Percentiles rank a stretch among this genome's conserved stretches.
Evolutionary conservation across 768 basidiomycete genomes (phyloP).

Genomic region (Boletus fagicola): DNA sequence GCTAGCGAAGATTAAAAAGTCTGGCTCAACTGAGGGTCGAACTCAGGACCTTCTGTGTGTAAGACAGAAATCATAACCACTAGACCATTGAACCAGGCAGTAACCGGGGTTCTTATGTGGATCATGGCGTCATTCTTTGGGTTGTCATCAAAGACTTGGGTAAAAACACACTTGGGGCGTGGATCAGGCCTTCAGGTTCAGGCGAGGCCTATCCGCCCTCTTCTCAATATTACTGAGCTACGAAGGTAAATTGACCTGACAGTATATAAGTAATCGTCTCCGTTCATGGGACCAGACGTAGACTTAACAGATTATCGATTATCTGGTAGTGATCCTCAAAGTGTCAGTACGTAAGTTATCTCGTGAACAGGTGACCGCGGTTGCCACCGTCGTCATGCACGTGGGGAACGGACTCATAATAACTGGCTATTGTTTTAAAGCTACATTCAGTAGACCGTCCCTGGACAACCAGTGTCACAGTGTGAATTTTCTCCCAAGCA

Average conservation of each 20-base stretch:
- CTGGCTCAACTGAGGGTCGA: constrained; percentile 46
- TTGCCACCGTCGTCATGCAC: constrained; percentile 6
- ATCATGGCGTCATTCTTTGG: neutral
- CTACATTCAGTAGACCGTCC: neutral
- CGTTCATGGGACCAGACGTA: neutral
- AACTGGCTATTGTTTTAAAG: constrained; percentile 11
- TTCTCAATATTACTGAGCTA: too few species aligned
- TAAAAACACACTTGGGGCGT: neutral
- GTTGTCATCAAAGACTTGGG: neutral
- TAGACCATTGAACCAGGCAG: constrained; percentile 51
- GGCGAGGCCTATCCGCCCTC: neutral
- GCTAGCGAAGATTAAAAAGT: constrained; percentile 17
- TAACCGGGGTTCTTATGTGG: fast-evolving
- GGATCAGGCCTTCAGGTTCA: too few species aligned
- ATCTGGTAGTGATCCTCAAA: neutral
- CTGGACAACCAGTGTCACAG: neutral
- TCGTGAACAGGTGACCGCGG: neutral
- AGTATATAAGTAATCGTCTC: neutral
- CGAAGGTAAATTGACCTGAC: neutral
- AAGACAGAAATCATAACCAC: constrained; percentile 61
- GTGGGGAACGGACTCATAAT: constrained; percentile 11
- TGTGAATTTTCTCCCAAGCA: neutral
- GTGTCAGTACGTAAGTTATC: neutral
- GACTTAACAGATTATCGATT: neutral
- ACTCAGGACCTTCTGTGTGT: constrained; percentile 42